phyloP scores from a whole-genome alignment of 768 basidiomycete genomes.

The Lentinula edodes region DNA sequence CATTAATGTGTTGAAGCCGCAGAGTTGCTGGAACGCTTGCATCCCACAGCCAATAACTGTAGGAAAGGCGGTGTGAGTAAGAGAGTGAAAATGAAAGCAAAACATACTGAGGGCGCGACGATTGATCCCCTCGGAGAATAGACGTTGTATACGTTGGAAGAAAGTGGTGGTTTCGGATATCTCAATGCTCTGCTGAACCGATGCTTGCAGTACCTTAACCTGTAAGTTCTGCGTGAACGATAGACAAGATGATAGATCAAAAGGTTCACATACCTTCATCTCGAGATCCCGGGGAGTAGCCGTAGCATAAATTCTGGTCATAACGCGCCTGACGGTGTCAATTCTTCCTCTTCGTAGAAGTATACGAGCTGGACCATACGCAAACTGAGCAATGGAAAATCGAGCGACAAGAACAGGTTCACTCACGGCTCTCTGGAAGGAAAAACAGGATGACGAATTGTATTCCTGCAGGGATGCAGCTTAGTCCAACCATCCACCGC shows the following conservation, averaged over 20 bases:
- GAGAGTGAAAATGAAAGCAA: neutral
- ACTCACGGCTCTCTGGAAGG: constrained; percentile 76
- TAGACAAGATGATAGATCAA: neutral
- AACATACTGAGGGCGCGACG: constrained; percentile 63
- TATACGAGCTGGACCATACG: constrained; percentile 38
- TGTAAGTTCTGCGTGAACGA: constrained; percentile 12
- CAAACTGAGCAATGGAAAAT: neutral
- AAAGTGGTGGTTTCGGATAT: constrained; percentile 61
- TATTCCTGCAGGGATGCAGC: constrained; percentile 60
- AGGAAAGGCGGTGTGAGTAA: neutral
- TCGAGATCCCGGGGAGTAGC: constrained; percentile 63
- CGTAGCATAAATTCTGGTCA: constrained; percentile 63
- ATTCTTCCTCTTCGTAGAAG: constrained; percentile 52
- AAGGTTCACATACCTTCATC: constrained; percentile 40
- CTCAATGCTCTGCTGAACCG: constrained; percentile 57
- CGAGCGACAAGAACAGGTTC: neutral
- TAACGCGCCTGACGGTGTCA: constrained; percentile 44
- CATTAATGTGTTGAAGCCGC: constrained; percentile 78
- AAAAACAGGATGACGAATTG: constrained; percentile 58
- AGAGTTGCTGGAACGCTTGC: constrained; percentile 81
- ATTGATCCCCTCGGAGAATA: constrained; percentile 52
- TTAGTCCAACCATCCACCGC: constrained; percentile 83
- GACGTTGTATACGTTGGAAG: constrained; percentile 45
- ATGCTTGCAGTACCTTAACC: constrained; percentile 54
- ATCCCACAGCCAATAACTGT: constrained; percentile 73